Evolutionary conservation across 768 basidiomycete genomes (phyloP).

Genomic region (Pisolithus sp.): DNA sequence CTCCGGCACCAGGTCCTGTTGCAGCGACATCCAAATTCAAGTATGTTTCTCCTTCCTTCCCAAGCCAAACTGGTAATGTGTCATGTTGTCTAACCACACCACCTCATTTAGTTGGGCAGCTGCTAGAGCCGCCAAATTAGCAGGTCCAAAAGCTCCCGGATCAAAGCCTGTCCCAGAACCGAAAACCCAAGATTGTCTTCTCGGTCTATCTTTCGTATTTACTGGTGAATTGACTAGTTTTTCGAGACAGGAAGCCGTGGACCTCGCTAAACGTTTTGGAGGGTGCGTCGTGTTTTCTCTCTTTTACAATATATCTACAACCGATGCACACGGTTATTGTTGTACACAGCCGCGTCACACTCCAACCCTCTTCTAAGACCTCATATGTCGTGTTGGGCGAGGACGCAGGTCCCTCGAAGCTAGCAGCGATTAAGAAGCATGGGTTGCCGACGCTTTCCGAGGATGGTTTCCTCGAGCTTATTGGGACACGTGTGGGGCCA

Average conservation of each 20-base stretch:
- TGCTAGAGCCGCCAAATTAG: conserved; percentile 53
- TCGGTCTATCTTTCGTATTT: conserved; percentile 88
- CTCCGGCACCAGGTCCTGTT: too few relatives aligned
- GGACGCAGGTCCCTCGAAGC: conserved; percentile 82
- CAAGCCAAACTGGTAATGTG: too few relatives aligned
- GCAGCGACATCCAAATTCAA: conserved; percentile 12
- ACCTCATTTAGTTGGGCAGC: conserved; percentile 38
- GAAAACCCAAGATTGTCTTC: conserved; percentile 77
- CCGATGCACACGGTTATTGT: background rate
- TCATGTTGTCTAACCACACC: background rate
- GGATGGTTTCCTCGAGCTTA: conserved; percentile 81
- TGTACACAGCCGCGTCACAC: conserved; percentile 65
- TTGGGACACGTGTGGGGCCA: conserved; percentile 60
- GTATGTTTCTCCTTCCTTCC: conserved; percentile 9
- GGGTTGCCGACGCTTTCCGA: conserved; percentile 71
- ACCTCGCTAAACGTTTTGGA: conserved; percentile 88
- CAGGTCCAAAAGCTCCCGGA: conserved; percentile 52
- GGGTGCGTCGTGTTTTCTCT: conserved; percentile 48
- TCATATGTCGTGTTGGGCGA: conserved; percentile 84
- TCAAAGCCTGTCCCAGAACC: conserved; percentile 57
- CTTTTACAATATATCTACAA: background rate
- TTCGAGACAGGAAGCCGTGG: conserved; percentile 79
- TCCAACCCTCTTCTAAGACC: conserved; percentile 85
- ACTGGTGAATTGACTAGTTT: conserved; percentile 88
- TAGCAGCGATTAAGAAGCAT: conserved; percentile 82